These are phyloP conservation scores for Xylaria flabelliformis DNA, from an alignment of 495 filamentous ascomycete genomes.

Conservation along the genomic window DNA sequence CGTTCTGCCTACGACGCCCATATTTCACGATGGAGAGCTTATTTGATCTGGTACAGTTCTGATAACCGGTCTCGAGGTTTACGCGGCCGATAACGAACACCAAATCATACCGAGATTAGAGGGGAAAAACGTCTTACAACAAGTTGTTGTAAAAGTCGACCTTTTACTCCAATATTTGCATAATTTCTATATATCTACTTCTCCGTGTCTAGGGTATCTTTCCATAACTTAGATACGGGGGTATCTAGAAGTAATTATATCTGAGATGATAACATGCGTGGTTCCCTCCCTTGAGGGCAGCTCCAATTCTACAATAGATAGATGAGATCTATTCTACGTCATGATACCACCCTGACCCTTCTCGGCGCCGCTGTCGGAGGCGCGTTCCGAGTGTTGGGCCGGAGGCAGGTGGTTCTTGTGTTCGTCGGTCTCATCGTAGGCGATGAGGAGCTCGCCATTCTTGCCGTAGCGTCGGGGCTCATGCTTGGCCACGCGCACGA, in stretches of 20 bases:
- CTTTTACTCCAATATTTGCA: not conserved
- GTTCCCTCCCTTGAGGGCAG: not conserved
- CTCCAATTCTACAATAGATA: not conserved
- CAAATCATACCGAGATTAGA: constrained; percentile 25
- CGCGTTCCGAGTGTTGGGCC: constrained; percentile 23
- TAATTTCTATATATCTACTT: constrained; percentile 12
- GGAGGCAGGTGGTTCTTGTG: constrained; percentile 35
- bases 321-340: not conserved
- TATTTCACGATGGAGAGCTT: not conserved
- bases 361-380: constrained; percentile 30
- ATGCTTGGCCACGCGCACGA: constrained; percentile 64
- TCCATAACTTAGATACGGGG: not conserved
- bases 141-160: not conserved
- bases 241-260: constrained; percentile 16
- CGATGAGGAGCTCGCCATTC: constrained; percentile 70
- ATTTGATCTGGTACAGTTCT: constrained; percentile 19
- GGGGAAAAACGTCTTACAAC: not conserved
- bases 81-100: constrained; percentile 29
- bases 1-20: not conserved
- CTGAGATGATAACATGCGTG: not conserved
- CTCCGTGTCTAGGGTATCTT: constrained; percentile 12
- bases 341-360: constrained; percentile 25
- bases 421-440: constrained; percentile 58
- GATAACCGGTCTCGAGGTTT: constrained; percentile 20
- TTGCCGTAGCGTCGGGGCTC: constrained; percentile 74